Evolutionary conservation across 176 grass and related monocot species (phyloP), one percentile per base, ranked within the genome.

Genomic region (Carex scoparia): DNA sequence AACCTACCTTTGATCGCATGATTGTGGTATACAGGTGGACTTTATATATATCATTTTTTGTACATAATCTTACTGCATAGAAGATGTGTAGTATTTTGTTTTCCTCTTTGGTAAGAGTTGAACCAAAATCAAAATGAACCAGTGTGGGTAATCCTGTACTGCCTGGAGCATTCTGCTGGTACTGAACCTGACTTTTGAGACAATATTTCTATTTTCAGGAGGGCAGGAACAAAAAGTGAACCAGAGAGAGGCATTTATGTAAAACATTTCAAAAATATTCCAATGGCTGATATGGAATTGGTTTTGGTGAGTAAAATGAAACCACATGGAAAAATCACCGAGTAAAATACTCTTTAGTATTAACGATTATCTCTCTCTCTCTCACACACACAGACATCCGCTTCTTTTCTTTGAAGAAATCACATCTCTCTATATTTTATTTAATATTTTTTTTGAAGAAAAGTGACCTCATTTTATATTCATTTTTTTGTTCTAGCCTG

Each of bases 231-330:
- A 2, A 91, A 94, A 76, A 84, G 83, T 35, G 85, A 92, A 74
- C 64, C 84, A 58, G 91, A 95, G 42, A 88, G 91, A 87, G 90
- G 89, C 82, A 94, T 99, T 80, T 94, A 92, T 88, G 88, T 99
- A 84, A 99, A 99, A 76, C 96, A 99, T 83, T 95, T 95, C 87
- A 99, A 94, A 90, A 95, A 94, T 87, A 99, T 99, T 56, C 96
- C 91, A n/a, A 99, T 99, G 93, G 96, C 96, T 85, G 96, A 99
- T 86, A 99, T 95, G 96, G 96, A 95, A 86, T 87, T 99, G 84
- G 93, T 99, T 87, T 85, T 99, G 90, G 93, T 99, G 63, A 92
- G 93, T 65, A 49, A 56, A 32, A 79, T 57, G 8, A 35, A 13
- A 79, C 14, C 30, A 58, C 30, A 58, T 58, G 30, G 54, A 79